Percentiles rank a stretch among this genome's conserved stretches.
These are phyloP conservation scores for Tetrahymena borealis DNA, from an alignment of 73 alveolate genomes.

Conservation along the genomic window DNA sequence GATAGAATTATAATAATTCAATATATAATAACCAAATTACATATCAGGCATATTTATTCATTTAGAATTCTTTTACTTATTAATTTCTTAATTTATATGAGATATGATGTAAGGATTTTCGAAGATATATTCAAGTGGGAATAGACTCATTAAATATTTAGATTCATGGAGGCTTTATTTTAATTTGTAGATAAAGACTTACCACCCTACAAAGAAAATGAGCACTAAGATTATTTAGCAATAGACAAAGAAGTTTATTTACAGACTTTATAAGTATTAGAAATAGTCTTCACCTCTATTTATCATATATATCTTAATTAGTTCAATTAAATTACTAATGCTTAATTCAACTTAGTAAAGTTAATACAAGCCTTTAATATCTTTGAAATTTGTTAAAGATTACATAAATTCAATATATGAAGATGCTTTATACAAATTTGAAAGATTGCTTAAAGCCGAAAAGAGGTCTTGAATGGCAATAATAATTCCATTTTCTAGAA, in stretches of 20 bases:
- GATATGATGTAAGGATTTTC: not conserved
- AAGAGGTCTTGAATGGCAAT: not conserved
- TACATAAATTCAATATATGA: not conserved
- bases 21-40: not conserved
- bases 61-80: not conserved
- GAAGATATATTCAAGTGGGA: not conserved
- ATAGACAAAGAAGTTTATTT: not conserved
- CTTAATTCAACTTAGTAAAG: not conserved
- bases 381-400: not conserved
- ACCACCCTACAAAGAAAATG: not conserved
- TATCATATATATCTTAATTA: not conserved
- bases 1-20: too few species aligned
- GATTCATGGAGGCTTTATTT: not conserved
- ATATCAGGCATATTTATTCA: not conserved
- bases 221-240: not conserved
- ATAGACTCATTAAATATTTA: not conserved
- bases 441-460: not conserved
- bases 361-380: not conserved
- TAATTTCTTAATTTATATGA: not conserved
- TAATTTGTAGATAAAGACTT: not conserved
- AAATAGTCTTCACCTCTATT: not conserved
- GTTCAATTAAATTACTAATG: not conserved
- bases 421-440: not conserved
- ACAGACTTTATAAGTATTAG: not conserved
- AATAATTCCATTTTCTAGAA: not conserved